Evolutionary conservation across 495 filamentous ascomycete species (phyloP), one percentile per base, ranked within the genome.

Genomic region (Hypoxylon lienhwacheense): DNA sequence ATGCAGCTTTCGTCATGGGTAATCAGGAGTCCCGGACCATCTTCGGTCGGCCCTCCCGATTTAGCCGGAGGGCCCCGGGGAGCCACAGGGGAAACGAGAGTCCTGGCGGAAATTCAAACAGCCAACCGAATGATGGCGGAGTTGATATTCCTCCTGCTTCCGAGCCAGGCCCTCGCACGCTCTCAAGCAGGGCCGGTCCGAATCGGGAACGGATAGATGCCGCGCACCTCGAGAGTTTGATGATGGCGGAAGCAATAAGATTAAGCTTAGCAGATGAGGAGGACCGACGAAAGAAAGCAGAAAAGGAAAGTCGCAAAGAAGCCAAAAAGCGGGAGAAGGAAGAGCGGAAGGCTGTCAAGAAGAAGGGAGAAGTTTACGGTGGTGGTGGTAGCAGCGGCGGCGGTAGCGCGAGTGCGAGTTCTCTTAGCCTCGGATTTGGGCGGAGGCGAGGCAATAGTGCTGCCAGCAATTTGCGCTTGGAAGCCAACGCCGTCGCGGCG

Each of bases 181-280:
- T 55, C 12, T 56, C 59, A 8, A 61, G 25, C 33, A 66, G 51
- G 26, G 24, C 12, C n/a, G 64, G 48, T 14, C 19, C 31, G 2
- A n/a, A 20, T 47, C 43, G 57, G 26, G 50, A 62, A 46, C 61
- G 63, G 37, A 42, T 61, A 54, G 47, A 63, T 19, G 55, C 57
- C 14, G 65, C 61, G 5, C 92, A 97, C 61, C 73, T 97, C 7
- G 93, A 98, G 65, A 92, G 96, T 37, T 89, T 97, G 77, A 98
- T 98, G 93, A 89, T 97, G 80, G 88, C 91, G 78, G 93, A 97
- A 66, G 93, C 93, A 1, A 92, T 98, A 44, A 77, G 93, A 22
- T 70, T 96, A 36, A 95, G 89, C 40, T 74, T 97, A 19, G 91
- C 86, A 5, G 86, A 87, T 22, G 93, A 98, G 63, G 93, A 98